phyloP scores from a whole-genome alignment of 345 rosid genomes.

The Gossypium herbaceum region DNA sequence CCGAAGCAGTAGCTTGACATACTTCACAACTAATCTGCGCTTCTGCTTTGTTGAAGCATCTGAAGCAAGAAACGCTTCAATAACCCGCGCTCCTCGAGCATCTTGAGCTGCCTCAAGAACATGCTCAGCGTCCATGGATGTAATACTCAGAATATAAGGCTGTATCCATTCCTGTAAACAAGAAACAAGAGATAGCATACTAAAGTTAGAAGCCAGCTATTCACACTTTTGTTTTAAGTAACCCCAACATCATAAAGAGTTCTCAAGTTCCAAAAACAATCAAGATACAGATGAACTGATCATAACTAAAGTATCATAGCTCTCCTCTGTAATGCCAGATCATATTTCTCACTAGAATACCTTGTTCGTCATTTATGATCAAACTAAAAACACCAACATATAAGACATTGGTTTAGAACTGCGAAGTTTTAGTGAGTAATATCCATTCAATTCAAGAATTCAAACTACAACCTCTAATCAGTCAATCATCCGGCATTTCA shows the following conservation, averaged over 20 bases:
- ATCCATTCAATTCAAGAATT: neutral
- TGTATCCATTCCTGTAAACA: conserved; percentile 63
- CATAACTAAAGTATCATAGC: neutral
- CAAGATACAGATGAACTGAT: neutral
- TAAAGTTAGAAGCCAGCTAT: conserved; percentile 6
- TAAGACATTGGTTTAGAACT: neutral
- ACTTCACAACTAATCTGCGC: conserved; percentile 67
- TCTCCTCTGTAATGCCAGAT: neutral
- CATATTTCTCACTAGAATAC: neutral
- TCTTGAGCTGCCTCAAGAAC: conserved; percentile 71
- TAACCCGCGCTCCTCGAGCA: conserved; percentile 73
- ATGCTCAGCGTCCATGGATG: conserved; percentile 71
- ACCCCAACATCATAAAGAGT: neutral
- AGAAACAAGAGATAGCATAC: conserved; percentile 3
- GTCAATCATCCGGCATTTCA: neutral
- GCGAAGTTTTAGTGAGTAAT: neutral
- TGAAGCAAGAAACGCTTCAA: conserved; percentile 82
- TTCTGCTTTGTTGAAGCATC: conserved; percentile 71
- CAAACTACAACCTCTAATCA: neutral
- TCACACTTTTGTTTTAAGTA: neutral
- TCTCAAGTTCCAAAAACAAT: conserved; percentile 6
- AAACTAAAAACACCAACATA: neutral
- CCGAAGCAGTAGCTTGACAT: conserved; percentile 28
- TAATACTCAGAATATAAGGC: conserved; percentile 59
- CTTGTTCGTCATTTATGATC: neutral